Percentiles rank a stretch among this genome's conserved stretches.
phyloP scores from a whole-genome alignment of 129 eudicot genomes.

The Lonicera japonica region DNA sequence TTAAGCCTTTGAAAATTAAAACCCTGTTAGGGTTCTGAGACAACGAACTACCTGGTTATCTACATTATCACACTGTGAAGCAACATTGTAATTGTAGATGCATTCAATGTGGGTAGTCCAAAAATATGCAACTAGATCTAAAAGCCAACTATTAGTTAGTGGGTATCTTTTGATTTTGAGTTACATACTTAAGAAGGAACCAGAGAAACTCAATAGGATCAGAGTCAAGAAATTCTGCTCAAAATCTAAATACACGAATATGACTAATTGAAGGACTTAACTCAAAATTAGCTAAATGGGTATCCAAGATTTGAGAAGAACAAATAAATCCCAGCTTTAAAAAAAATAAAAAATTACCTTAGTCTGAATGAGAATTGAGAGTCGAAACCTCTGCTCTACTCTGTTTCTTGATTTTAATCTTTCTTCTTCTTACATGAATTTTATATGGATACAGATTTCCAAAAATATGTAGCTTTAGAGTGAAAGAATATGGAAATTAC shows the following conservation, averaged over 20 bases:
- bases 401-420: background rate
- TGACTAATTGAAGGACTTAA: constrained; percentile 11
- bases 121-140: constrained; percentile 5
- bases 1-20: background rate
- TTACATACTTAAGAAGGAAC: no score
- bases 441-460: background rate
- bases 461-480: background rate
- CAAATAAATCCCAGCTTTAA: background rate
- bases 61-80: background rate
- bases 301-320: constrained; percentile 8
- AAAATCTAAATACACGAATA: background rate
- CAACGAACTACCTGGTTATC: background rate
- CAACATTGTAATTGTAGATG: background rate
- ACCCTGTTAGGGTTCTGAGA: background rate
- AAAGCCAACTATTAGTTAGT: background rate
- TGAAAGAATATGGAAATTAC: background rate
- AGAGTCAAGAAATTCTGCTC: background rate
- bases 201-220: background rate
- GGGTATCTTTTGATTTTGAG: constrained; percentile 5
- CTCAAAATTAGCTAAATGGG: constrained; percentile 6
- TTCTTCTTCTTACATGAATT: constrained; percentile 1
- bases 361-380: background rate
- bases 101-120: background rate
- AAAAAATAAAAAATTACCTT: constrained; percentile 14
- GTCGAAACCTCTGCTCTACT: background rate